Evolutionary conservation across 2,329 filamentous ascomycete genomes (phyloP), one percentile per base, ranked within the genome.

Genomic region (Cordyceps farinosa): DNA sequence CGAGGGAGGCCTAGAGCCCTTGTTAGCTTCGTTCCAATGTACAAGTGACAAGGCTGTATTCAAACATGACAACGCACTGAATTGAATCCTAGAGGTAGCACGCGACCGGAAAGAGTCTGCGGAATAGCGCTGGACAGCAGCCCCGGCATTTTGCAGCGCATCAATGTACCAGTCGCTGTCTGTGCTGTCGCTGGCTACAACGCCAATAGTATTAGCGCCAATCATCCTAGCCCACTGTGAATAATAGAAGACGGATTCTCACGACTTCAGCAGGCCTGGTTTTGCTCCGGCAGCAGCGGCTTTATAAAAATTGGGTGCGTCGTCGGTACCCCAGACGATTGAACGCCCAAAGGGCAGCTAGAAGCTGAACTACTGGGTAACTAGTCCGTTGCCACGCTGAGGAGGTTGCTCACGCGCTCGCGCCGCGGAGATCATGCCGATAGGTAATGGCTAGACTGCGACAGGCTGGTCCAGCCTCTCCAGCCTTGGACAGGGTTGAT

Each of bases 381-480:
- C 7, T 48, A 29, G 32, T 47, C n/a, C 8, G 55, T 40, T 36
- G 44, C 55, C 44, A 48, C 44, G 17, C 29, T 2, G 27, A 3
- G 30, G 15, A 36, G 11, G 47, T 11, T 36, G 7, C n/a, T 36
- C 32, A 27, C 8, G 4, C 15, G 15, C 22, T 32, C 29, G 22
- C 3, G 42, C 44, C 47, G 58, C 58, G 58, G 58, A 54, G 58
- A 61, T 61, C n/a, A 61, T 53, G 5, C 58, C 58, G 58, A 59
- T 59, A 11, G 45, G 32, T 38, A 51, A 40, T 32, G 5, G 29
- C 40, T 32, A 22, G 27, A 5, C 9, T 45, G 11, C 54, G n/a
- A 61, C 27, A 51, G 48, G 47, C 38, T 27, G 1, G 5, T 53
- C 17, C 30, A 45, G 38, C 15, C 10, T 53, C 7, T 22, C 22